phyloP scores from a whole-genome alignment of 148 eudicot species.

The Camellia sinensis region DNA sequence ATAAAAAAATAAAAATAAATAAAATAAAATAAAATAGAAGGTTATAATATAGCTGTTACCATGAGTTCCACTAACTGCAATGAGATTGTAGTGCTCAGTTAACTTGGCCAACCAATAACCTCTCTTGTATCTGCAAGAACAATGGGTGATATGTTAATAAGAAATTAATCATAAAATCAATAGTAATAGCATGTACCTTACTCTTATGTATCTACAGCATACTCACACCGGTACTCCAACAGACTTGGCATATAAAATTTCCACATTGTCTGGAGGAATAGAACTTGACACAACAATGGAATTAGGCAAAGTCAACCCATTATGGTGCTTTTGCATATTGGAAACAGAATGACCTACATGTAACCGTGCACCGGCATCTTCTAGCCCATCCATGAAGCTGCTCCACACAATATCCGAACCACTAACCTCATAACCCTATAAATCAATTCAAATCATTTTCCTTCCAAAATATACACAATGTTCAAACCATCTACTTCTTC shows the following conservation, averaged over 20 bases:
- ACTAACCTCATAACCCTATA: slow-evolving; percentile 19
- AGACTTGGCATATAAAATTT: slow-evolving; percentile 15
- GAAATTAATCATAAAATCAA: not conserved
- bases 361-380: slow-evolving; percentile 15
- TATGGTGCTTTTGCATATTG: slow-evolving; percentile 6
- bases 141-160: too few relatives aligned
- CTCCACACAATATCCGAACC: slow-evolving; percentile 21
- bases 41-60: not conserved
- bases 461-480: not conserved
- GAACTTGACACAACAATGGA: slow-evolving; percentile 21
- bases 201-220: not conserved
- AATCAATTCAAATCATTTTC: not conserved
- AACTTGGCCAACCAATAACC: slow-evolving; percentile 4
- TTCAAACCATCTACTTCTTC: not conserved
- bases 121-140: not conserved
- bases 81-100: slow-evolving; percentile 7
- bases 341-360: slow-evolving; percentile 10
- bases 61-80: slow-evolving; percentile 13
- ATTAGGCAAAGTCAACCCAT: slow-evolving; percentile 13
- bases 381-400: slow-evolving; percentile 17
- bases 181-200: not conserved
- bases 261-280: slow-evolving; percentile 11
- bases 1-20: too few relatives aligned
- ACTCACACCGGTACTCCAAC: slow-evolving; percentile 14
- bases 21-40: not conserved